Evolutionary conservation across 2,329 filamentous ascomycete genomes (phyloP), one percentile per base, ranked within the genome.

Genomic region (Trichoderma semiorbis): DNA sequence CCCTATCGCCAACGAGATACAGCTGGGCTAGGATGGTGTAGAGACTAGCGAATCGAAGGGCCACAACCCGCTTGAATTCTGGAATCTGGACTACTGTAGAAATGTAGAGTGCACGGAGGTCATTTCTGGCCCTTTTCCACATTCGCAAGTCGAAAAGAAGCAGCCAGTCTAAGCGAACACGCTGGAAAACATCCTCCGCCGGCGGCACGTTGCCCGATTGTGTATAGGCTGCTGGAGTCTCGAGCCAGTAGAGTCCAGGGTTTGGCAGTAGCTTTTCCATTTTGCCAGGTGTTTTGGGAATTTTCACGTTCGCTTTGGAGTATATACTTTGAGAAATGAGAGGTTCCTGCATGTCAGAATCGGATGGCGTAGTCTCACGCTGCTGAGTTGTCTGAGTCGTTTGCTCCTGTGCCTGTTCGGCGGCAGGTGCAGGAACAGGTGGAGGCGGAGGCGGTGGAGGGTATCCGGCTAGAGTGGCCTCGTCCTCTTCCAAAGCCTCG

Each of bases 11-110:
- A 75, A 99, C 96, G 34, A 99, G 88, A 80, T 98, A 99, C 4
- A 99, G 85, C 79, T 99, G 95, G 6, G 96, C 95, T 62, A 99
- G 84, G 3, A 93, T 93, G 2, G 96, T 98, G 82, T 99, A 99
- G 3, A 99, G 86, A 1, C 94, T 95, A 68, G 97, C 94, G 80
- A 99, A 97, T n/a, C 96, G 90, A 57, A 99, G 85, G 2, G 95
- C 95, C 70, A 99, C 86, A 11, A 99, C 90, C 24, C 95, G 91
- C 83, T 99, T 99, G 87, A 99, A 99, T 79, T 97, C 90, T 5
- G 96, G 95, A 69, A 99, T 94, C 7, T 93, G 94, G 62, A 99
- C 95, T 6, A 99, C 94, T 0, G 96, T 99, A 63, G 93, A 96
- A 76, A 99, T 97, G 81, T 98, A 98, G 1, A 99, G 88, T 74